Evolutionary conservation across 1,139 yeast species (phyloP).

Genomic region (Petasospora fabianii): DNA sequence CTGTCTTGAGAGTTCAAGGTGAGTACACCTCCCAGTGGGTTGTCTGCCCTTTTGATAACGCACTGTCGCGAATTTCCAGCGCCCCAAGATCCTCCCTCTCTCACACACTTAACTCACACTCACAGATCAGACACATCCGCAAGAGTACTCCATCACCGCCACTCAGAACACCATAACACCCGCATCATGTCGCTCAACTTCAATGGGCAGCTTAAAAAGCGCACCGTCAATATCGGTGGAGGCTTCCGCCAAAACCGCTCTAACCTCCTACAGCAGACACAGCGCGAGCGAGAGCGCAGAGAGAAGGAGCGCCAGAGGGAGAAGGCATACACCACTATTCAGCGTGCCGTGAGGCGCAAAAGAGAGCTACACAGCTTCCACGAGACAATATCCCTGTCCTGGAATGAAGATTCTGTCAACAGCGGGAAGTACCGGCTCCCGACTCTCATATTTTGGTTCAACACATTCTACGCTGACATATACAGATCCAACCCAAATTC

Average conservation of each 20-base stretch:
- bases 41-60: too few relatives aligned
- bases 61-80: too few relatives aligned
- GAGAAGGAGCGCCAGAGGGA: slow-evolving; percentile 51
- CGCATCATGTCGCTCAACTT: slow-evolving; percentile 40
- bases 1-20: too few relatives aligned
- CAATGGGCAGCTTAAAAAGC: slow-evolving; percentile 57
- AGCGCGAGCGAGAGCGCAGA: slow-evolving; percentile 61
- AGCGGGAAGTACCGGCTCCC: neutral
- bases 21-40: too few relatives aligned
- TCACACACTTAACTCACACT: too few relatives aligned
- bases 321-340: slow-evolving; percentile 49
- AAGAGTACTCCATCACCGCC: neutral
- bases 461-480: slow-evolving; percentile 22
- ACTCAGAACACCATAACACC: neutral
- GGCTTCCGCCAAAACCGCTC: slow-evolving; percentile 38
- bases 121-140: too few relatives aligned
- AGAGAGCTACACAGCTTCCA: slow-evolving; percentile 8
- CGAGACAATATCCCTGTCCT: slow-evolving; percentile 2
- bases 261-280: slow-evolving; percentile 56
- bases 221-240: slow-evolving; percentile 78
- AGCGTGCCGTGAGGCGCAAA: slow-evolving; percentile 38
- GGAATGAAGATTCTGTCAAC: slow-evolving; percentile 2
- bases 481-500: slow-evolving; percentile 11
- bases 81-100: too few relatives aligned
- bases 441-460: slow-evolving; percentile 22